These are phyloP conservation scores for Paramecium bursaria DNA, from an alignment of 73 alveolate genomes.

Conservation along the genomic window DNA sequence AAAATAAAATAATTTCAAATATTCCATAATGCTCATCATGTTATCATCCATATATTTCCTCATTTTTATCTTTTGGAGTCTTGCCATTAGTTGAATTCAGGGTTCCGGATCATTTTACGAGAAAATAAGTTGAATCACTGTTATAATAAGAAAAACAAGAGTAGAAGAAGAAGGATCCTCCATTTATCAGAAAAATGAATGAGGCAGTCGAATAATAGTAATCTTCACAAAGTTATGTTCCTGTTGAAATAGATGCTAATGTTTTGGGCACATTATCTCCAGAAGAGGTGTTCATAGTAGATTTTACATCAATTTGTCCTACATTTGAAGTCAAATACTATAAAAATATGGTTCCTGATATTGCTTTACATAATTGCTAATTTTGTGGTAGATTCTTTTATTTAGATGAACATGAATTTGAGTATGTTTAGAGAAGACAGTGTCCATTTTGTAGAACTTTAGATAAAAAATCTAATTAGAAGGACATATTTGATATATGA, in stretches of 20 bases:
- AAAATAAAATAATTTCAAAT: constrained; percentile 1
- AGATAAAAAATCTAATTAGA: constrained; percentile 37
- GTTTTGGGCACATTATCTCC: constrained; percentile 5
- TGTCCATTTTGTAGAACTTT: constrained; percentile 55
- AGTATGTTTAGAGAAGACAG: not conserved
- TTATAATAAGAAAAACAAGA: constrained; percentile 54
- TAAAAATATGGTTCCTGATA: constrained; percentile 38
- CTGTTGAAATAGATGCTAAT: constrained; percentile 61
- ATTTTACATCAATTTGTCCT: constrained; percentile 38
- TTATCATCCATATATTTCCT: constrained; percentile 34
- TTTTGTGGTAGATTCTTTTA: constrained; percentile 35
- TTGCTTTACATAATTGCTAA: constrained; percentile 5
- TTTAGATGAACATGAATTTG: constrained; percentile 48
- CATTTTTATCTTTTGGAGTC: constrained; percentile 39
- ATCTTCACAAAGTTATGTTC: constrained; percentile 28
- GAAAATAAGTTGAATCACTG: constrained; percentile 26
- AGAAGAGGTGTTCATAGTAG: constrained; percentile 63
- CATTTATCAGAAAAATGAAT: constrained; percentile 34
- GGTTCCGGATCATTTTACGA: constrained; percentile 6
- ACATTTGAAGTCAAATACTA: constrained; percentile 1
- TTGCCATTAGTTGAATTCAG: constrained; percentile 64
- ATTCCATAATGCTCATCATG: constrained; percentile 43
- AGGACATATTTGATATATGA: constrained; percentile 45
- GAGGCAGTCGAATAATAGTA: not conserved
- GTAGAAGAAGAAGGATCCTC: not conserved